These are phyloP conservation scores for Metschnikowia continentalis DNA, from an alignment of 805 yeast genomes.

Conservation along the genomic window DNA sequence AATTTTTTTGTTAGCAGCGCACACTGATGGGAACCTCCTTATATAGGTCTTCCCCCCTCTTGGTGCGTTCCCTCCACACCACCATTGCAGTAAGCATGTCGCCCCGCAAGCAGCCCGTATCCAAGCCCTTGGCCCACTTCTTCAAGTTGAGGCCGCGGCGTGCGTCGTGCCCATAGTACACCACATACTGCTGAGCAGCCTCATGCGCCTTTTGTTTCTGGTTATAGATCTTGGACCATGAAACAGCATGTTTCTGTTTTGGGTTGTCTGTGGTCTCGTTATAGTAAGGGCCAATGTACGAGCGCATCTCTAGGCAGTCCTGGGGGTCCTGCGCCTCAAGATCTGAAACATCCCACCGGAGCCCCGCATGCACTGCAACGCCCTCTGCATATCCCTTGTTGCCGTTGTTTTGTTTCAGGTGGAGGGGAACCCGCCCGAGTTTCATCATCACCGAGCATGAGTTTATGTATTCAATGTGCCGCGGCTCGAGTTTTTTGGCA, in stretches of 20 bases:
- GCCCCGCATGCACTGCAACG: slow-evolving; percentile 80
- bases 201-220: slow-evolving; percentile 33
- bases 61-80: slow-evolving; percentile 26
- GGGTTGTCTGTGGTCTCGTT: slow-evolving; percentile 51
- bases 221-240: slow-evolving; percentile 60
- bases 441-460: slow-evolving; percentile 60
- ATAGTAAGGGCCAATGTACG: slow-evolving; percentile 62
- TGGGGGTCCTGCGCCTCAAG: slow-evolving; percentile 57
- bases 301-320: slow-evolving; percentile 66
- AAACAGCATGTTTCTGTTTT: slow-evolving; percentile 30
- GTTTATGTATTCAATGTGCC: slow-evolving; percentile 58
- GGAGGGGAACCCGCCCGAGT: slow-evolving; percentile 57
- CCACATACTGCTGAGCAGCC: slow-evolving; percentile 36
- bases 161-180: slow-evolving; percentile 89
- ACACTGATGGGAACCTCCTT: slow-evolving; percentile 14
- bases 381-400: slow-evolving; percentile 31
- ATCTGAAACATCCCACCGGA: slow-evolving; percentile 57
- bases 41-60: slow-evolving; percentile 5
- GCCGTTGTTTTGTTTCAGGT: slow-evolving; percentile 20
- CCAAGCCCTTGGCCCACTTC: slow-evolving; percentile 73
- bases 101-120: slow-evolving; percentile 78
- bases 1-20: slow-evolving; percentile 5
- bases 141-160: slow-evolving; percentile 63
- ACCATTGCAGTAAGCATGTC: slow-evolving; percentile 62
- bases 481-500: slow-evolving; percentile 53